These are phyloP conservation scores for Dactylonectria macrodidyma DNA, from an alignment of 2,329 filamentous ascomycete species.

Conservation along the genomic window DNA sequence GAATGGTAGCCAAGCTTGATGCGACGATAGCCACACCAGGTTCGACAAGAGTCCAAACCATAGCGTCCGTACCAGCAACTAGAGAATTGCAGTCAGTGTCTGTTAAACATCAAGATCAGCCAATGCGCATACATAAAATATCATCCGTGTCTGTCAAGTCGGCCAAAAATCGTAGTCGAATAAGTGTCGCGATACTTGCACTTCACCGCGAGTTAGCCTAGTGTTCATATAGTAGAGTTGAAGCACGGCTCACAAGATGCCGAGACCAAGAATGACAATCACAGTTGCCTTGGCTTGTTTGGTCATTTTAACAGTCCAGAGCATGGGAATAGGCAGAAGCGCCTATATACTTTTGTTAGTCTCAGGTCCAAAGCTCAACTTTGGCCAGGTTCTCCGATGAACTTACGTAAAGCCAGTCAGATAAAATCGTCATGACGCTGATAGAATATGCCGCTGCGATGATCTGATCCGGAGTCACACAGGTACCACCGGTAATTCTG, in stretches of 20 bases:
- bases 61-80: conserved; percentile 66
- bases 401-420: conserved; percentile 68
- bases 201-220: conserved; percentile 48
- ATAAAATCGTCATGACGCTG: conserved; percentile 66
- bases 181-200: conserved; percentile 68
- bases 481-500: conserved; percentile 59
- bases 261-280: conserved; percentile 63
- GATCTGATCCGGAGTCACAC: conserved; percentile 60
- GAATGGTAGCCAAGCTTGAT: conserved; percentile 68
- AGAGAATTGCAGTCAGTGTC: conserved; percentile 30
- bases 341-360: conserved; percentile 52
- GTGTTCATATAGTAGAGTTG: not conserved
- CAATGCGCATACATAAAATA: conserved; percentile 60
- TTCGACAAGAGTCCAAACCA: conserved; percentile 72
- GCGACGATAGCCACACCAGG: conserved; percentile 70
- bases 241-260: conserved; percentile 61
- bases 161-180: conserved; percentile 64
- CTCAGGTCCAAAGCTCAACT: not conserved
- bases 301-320: conserved; percentile 69
- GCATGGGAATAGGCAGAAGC: conserved; percentile 67
- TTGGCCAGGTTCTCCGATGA: not conserved
- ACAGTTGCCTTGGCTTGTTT: conserved; percentile 67
- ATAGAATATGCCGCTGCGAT: conserved; percentile 66
- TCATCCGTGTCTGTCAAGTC: conserved; percentile 61
- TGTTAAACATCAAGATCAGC: not conserved